Evolutionary conservation across 139 green algal genomes (phyloP).

Genomic region (Dunaliella sp.): DNA sequence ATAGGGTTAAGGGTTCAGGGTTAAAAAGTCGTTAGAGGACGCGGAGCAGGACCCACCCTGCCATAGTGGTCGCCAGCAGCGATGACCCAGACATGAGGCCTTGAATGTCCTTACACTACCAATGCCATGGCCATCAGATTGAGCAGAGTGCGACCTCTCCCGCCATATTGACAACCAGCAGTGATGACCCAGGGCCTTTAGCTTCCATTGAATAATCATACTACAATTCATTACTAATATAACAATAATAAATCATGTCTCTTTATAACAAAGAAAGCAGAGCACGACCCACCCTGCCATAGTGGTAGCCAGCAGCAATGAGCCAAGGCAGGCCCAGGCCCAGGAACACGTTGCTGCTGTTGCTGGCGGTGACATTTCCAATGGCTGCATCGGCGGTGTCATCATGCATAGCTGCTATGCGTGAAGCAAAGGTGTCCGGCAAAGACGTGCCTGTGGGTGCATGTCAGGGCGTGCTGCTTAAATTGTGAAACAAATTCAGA

Average conservation of each 20-base stretch:
- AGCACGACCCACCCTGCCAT: background rate
- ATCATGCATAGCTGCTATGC: conserved; percentile 29
- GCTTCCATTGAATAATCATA: too few species aligned
- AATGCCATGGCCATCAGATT: too few species aligned
- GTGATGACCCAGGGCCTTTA: too few species aligned
- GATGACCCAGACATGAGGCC: too few species aligned
- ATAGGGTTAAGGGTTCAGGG: too few species aligned
- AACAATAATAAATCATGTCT: too few species aligned
- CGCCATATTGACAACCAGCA: conserved; percentile 36
- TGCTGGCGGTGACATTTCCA: conserved; percentile 49
- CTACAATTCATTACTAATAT: too few species aligned
- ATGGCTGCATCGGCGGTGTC: conserved; percentile 49
- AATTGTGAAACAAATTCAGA: background rate
- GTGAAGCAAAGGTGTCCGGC: conserved; percentile 40
- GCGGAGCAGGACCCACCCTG: too few species aligned
- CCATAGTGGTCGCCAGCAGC: background rate
- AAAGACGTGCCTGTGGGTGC: conserved; percentile 40
- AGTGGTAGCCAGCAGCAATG: conserved; percentile 42
- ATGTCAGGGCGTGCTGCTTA: too few species aligned
- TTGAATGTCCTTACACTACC: too few species aligned
- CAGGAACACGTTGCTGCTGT: conserved; percentile 50
- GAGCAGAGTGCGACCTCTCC: conserved; percentile 6
- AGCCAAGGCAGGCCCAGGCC: conserved; percentile 51
- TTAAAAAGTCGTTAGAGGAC: too few species aligned
- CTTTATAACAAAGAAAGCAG: too few species aligned